Base-by-base conservation (phyloP, 1,284 basidiomycete species). In the Boletus mariae region DNA sequence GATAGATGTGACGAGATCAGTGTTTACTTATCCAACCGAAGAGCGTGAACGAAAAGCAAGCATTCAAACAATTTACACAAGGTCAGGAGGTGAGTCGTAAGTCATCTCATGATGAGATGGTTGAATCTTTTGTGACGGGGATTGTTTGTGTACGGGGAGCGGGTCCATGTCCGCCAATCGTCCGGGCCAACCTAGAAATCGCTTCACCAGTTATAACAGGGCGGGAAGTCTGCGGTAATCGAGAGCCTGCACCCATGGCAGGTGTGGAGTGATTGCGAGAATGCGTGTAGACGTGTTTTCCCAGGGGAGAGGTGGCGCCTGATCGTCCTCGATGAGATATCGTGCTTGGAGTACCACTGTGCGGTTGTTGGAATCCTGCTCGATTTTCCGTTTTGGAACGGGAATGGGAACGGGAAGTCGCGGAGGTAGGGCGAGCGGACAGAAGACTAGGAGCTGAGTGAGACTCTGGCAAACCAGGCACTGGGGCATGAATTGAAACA, bases 191-290 rank as follows among this genome's bases (percentile, higher is more conserved):
- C 53, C 75, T 74, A 10, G 85, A 82, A 38, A 87, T 77, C 3
- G 85, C 87, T 49, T 82, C 84, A 13, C 75, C 81, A 7, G 83
- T 85, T 59, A 90, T 78, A 41, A 89, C 75, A 17, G 87, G 86
- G 9, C 86, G 77, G n/a, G 75, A 71, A 23, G 71, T 58, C 59
- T 83, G 78, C 20, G 72, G 69, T 20, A 67, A 53, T 34, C 80
- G 78, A 34, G 74, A 66, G 48, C 62, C 67, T 40, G 61, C 51
- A 31, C 62, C 63, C 23, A 70, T 71, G 0, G 71, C 62, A 48
- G 83, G 80, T 13, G 84, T 77, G 0, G 86, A 87, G 58, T 83
- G 84, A 43, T 81, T 84, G 35, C 85, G 79, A 12, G 73, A 65
- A 63, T 87, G 83, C 23, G 58, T 52, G 26, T 63, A 60, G 45